A percentile compares a stretch with the other conserved stretches of the same genome.
Conservation (phyloP, 805 yeast genomes). For the Pichia sporocuriosa region DNA sequence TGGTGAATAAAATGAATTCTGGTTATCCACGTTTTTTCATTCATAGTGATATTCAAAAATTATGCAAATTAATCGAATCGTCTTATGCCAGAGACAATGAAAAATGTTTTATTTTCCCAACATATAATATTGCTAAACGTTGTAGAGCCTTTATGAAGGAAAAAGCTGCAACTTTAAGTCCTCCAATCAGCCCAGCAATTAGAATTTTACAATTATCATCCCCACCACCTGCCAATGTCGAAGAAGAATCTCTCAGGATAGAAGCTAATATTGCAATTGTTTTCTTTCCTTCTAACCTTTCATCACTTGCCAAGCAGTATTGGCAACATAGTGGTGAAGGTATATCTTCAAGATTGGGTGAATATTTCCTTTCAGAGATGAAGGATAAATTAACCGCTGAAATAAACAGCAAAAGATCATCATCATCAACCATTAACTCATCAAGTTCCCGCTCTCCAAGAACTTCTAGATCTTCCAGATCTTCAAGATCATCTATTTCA, state of each 20-base stretch:
- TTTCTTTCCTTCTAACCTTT: conserved; percentile 59
- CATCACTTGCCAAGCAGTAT: conserved; percentile 67
- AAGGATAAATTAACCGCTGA: conserved; percentile 30
- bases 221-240: conserved; percentile 53
- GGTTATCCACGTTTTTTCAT: conserved; percentile 88
- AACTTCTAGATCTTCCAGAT: conserved; percentile 16
- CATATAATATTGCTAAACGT: conserved; percentile 71
- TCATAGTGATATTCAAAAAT: conserved; percentile 53
- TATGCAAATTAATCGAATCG: conserved; percentile 46
- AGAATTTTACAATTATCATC: conserved; percentile 71
- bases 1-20: conserved; percentile 64
- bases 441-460: conserved; percentile 15
- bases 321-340: conserved; percentile 99
- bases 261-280: conserved; percentile 72
- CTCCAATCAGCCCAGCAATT: conserved; percentile 32
- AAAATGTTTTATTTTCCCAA: conserved; percentile 66
- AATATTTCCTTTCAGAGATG: conserved; percentile 66
- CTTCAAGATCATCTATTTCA: conserved; percentile 25
- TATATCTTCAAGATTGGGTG: conserved; percentile 84
- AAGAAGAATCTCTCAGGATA: conserved; percentile 51
- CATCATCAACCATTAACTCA: conserved; percentile 13
- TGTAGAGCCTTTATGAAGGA: conserved; percentile 72
- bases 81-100: conserved; percentile 81
- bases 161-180: conserved; percentile 30
- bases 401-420: conserved; percentile 15